These are phyloP conservation scores for Aureobasidium sp. DNA, from an alignment of 2,329 filamentous ascomycete genomes.

Conservation along the genomic window DNA sequence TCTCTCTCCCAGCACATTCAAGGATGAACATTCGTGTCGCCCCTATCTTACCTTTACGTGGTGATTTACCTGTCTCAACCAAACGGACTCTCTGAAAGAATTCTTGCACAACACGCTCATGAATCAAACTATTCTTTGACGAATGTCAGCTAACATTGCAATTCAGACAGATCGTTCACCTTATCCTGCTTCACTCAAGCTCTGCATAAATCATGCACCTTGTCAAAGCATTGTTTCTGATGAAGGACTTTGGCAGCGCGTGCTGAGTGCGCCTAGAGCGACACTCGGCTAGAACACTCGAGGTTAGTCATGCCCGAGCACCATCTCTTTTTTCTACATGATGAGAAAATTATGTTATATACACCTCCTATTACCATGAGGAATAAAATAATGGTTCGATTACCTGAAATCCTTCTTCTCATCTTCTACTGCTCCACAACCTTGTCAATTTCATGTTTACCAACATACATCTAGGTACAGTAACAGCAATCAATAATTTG, in stretches of 20 bases:
- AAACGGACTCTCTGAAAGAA: conserved; percentile 52
- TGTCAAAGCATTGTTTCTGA: neutral
- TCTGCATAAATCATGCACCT: conserved; percentile 15
- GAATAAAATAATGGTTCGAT: conserved; percentile 41
- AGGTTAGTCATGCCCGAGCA: conserved; percentile 6
- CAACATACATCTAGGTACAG: conserved; percentile 4
- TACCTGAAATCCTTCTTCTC: conserved; percentile 32
- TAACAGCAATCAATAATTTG: neutral
- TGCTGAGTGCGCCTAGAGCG: neutral
- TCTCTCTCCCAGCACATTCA: conserved; percentile 2
- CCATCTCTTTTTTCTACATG: conserved; percentile 23
- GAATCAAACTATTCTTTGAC: neutral
- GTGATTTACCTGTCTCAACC: conserved; percentile 55
- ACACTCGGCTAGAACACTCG: neutral
- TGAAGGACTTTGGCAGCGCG: neutral
- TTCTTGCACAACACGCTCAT: conserved; percentile 13
- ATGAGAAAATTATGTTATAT: conserved; percentile 44
- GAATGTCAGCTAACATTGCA: conserved; percentile 13
- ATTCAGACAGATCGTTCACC: conserved; percentile 5
- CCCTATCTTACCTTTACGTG: conserved; percentile 54
- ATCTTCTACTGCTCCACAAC: neutral
- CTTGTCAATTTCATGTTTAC: conserved; percentile 6
- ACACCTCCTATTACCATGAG: conserved; percentile 41
- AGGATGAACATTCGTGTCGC: conserved; percentile 53
- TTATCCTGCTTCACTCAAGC: neutral